These are phyloP conservation scores for Apodospora peruviana DNA, from an alignment of 495 filamentous ascomycete genomes.

Conservation along the genomic window DNA sequence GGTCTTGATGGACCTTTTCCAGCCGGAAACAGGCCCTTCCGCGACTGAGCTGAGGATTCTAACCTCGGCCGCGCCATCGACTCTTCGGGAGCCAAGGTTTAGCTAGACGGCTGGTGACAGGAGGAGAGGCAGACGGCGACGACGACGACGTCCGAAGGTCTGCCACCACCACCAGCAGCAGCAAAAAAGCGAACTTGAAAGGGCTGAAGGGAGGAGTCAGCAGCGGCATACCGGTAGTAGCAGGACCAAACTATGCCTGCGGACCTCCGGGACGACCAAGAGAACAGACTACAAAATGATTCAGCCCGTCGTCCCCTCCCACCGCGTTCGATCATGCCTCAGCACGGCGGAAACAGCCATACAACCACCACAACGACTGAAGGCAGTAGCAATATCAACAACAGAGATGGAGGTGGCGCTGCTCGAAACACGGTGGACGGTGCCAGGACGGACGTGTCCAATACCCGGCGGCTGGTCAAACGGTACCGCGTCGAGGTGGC, in stretches of 20 bases:
- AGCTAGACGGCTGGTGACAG: conserved; percentile 25
- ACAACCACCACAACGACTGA: neutral
- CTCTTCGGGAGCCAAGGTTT: conserved; percentile 45
- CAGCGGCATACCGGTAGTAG: neutral
- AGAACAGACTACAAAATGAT: conserved; percentile 33
- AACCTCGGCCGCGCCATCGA: conserved; percentile 33
- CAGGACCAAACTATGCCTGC: conserved; percentile 40
- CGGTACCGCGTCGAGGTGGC: conserved; percentile 75
- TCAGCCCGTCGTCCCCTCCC: conserved; percentile 20
- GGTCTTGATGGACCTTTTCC: conserved; percentile 58
- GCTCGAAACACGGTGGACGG: neutral
- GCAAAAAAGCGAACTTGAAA: conserved; percentile 20
- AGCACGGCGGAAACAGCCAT: conserved; percentile 28
- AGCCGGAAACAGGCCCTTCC: conserved; percentile 47
- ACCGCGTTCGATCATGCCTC: conserved; percentile 42
- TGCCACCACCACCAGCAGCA: too few species aligned
- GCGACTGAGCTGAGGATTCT: conserved; percentile 56
- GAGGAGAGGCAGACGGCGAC: conserved; percentile 21
- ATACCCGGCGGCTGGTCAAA: conserved; percentile 57
- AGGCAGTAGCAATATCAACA: neutral
- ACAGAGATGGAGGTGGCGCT: conserved; percentile 1
- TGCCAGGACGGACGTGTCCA: neutral
- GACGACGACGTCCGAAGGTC: conserved; percentile 23
- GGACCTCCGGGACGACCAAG: conserved; percentile 31
- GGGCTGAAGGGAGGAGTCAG: neutral